Evolutionary conservation across 106 monocot species (phyloP).

Genomic region (Acanthochlamys bracteata): DNA sequence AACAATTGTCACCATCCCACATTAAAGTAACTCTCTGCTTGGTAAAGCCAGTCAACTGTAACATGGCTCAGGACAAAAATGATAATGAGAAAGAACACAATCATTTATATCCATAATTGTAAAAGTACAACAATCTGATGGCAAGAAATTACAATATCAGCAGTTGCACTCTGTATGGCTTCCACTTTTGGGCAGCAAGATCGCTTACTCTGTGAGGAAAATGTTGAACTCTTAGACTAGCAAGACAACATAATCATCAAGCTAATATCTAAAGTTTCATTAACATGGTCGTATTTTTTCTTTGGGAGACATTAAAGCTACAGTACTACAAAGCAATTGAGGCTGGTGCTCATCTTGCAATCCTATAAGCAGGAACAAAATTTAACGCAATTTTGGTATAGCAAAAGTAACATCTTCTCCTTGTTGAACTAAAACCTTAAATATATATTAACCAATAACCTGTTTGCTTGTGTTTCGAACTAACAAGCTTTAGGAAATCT

Average conservation of each 20-base stretch:
- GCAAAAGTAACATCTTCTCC: too few relatives aligned
- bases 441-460: too few relatives aligned
- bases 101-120: neutral
- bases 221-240: too few relatives aligned
- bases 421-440: too few relatives aligned
- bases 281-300: too few relatives aligned
- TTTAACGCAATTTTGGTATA: too few relatives aligned
- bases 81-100: neutral
- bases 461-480: too few relatives aligned
- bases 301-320: too few relatives aligned
- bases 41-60: conserved; percentile 66
- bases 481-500: neutral
- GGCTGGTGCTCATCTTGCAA: too few relatives aligned
- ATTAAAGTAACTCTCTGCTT: conserved; percentile 37
- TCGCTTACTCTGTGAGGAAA: conserved; percentile 57
- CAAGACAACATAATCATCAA: neutral
- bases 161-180: conserved; percentile 82
- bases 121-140: neutral
- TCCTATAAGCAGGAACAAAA: too few relatives aligned
- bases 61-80: conserved; percentile 1
- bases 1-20: conserved; percentile 53
- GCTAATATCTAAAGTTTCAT: too few relatives aligned
- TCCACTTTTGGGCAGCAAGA: conserved; percentile 86
- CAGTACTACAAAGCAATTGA: too few relatives aligned
- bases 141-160: conserved; percentile 53